These are phyloP conservation scores for Phytophthora colocasiae DNA, from an alignment of 352 stramenopile species.

Conservation along the genomic window DNA sequence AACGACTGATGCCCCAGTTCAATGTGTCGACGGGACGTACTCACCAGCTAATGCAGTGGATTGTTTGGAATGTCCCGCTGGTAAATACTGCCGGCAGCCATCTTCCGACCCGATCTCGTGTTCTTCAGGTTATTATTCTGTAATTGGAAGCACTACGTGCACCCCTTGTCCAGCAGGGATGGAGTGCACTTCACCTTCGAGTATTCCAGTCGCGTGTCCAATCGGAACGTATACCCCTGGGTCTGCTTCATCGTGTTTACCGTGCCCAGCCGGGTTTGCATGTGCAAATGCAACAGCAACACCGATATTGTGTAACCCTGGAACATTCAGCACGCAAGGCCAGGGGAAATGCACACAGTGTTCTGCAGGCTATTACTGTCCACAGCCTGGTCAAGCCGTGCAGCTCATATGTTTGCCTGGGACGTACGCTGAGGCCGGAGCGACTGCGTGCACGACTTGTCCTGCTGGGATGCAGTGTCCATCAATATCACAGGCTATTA, in stretches of 20 bases:
- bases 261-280: conserved; percentile 47
- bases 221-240: conserved; percentile 55
- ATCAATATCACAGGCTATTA: conserved; percentile 42
- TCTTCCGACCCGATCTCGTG: conserved; percentile 47
- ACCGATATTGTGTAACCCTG: conserved; percentile 52
- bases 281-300: conserved; percentile 39
- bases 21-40: conserved; percentile 46
- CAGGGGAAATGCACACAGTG: conserved; percentile 67
- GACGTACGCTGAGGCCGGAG: conserved; percentile 55
- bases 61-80: conserved; percentile 53
- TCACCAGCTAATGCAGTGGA: conserved; percentile 33
- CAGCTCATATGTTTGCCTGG: conserved; percentile 60
- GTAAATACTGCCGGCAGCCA: conserved; percentile 55
- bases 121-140: conserved; percentile 51
- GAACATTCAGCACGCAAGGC: conserved; percentile 54
- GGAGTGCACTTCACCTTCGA: conserved; percentile 52
- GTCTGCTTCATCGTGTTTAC: conserved; percentile 43
- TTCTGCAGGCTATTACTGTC: conserved; percentile 65
- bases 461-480: conserved; percentile 69
- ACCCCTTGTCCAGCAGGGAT: conserved; percentile 56
- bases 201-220: conserved; percentile 41
- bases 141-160: conserved; percentile 45
- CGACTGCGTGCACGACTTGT: conserved; percentile 56
- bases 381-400: conserved; percentile 43
- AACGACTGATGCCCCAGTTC: conserved; percentile 41